Evolutionary conservation across 768 basidiomycete genomes (phyloP).

Genomic region (Holtermannia corniformis): DNA sequence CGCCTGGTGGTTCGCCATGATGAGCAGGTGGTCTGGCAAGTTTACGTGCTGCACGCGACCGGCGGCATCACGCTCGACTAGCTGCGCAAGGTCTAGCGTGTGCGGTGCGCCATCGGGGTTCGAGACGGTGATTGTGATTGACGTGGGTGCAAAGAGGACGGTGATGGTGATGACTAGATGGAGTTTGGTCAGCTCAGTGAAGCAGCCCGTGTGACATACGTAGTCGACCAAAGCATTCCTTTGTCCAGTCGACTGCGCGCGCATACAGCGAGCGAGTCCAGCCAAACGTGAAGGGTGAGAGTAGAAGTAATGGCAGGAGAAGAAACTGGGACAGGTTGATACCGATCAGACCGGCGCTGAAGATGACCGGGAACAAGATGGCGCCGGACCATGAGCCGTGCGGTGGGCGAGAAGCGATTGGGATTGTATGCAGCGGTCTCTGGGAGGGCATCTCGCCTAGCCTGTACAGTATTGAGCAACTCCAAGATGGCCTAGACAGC

Average conservation of each 20-base stretch:
- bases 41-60: conserved; percentile 57
- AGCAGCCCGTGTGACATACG: conserved; percentile 41
- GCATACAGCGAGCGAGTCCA: conserved; percentile 51
- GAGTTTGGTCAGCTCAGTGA: neutral
- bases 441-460: conserved; percentile 5
- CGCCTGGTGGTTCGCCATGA: conserved; percentile 78
- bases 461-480: too few relatives aligned
- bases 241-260: conserved; percentile 65
- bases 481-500: too few relatives aligned
- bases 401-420: conserved; percentile 36
- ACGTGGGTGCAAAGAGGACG: conserved; percentile 27
- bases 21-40: conserved; percentile 67
- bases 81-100: conserved; percentile 39
- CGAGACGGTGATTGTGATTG: conserved; percentile 33
- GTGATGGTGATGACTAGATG: conserved; percentile 31
- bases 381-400: conserved; percentile 22
- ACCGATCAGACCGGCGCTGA: conserved; percentile 59
- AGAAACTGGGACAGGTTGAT: conserved; percentile 65
- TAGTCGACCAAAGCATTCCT: conserved; percentile 68
- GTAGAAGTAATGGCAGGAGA: conserved; percentile 56
- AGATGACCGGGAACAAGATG: conserved; percentile 36
- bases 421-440: conserved; percentile 34
- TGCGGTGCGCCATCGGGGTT: conserved; percentile 3
- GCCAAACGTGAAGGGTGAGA: conserved; percentile 48
- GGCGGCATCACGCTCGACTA: conserved; percentile 51